Evolutionary conservation across 163 green algal species (phyloP).

Genomic region (Chlamydomonas reinhardtii): DNA sequence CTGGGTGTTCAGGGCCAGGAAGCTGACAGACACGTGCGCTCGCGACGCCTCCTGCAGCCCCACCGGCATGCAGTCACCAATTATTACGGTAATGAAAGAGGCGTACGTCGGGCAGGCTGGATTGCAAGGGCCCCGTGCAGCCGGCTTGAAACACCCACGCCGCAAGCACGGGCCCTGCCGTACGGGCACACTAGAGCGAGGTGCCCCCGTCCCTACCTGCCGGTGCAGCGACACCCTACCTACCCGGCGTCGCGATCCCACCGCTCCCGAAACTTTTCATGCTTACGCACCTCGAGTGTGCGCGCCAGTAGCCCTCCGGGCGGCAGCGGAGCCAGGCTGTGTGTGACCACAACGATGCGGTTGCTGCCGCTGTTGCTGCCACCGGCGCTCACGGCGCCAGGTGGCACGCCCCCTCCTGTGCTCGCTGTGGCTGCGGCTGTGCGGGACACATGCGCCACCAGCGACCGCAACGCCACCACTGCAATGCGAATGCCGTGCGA

Average conservation of each 20-base stretch:
- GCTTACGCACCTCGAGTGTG: not conserved
- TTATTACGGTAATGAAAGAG: no score
- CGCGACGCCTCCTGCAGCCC: not conserved
- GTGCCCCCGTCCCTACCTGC: no score
- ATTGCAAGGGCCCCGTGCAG: no score
- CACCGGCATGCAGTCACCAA: not conserved
- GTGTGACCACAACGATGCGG: slow-evolving; percentile 19
- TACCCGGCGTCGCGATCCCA: no score
- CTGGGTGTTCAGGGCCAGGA: not conserved
- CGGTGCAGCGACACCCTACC: no score
- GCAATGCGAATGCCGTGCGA: not conserved
- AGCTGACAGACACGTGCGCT: not conserved
- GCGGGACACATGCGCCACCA: slow-evolving; percentile 16
- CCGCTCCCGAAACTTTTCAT: no score
- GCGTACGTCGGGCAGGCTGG: no score
- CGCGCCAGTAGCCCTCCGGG: not conserved
- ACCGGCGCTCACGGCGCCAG: not conserved
- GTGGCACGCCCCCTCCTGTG: not conserved
- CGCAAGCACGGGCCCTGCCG: no score
- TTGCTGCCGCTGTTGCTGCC: no score
- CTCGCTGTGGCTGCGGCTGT: not conserved
- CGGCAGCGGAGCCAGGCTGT: slow-evolving; percentile 6
- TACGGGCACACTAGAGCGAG: no score
- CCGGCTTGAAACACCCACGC: no score
- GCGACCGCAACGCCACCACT: slow-evolving; percentile 30